Conservation (phyloP, 208 protist genomes). For the Willaertia magna region DNA sequence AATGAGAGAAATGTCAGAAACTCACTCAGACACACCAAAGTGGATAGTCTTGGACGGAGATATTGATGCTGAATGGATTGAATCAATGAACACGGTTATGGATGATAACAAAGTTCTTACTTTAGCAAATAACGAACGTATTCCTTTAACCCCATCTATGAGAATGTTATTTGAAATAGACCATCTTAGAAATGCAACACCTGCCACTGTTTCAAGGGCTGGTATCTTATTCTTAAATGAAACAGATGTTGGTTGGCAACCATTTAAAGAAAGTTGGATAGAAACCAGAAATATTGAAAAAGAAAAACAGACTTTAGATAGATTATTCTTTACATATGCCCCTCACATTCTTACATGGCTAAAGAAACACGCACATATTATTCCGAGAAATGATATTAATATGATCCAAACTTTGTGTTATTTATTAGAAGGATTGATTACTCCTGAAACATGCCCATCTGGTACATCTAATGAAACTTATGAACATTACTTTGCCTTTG, state of each 20-base stretch:
- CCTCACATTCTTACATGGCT: constrained; percentile 77
- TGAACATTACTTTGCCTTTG: constrained; percentile 93
- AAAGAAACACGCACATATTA: constrained; percentile 57
- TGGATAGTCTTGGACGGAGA: constrained; percentile 95
- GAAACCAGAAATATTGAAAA: constrained; percentile 59
- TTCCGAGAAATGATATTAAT: constrained; percentile 80
- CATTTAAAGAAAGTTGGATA: constrained; percentile 89
- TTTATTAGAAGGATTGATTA: constrained; percentile 78
- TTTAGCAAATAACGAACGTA: constrained; percentile 93
- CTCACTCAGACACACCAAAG: constrained; percentile 76
- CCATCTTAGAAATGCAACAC: constrained; percentile 88
- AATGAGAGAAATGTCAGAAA: constrained; percentile 88
- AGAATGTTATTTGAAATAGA: constrained; percentile 95
- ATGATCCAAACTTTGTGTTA: constrained; percentile 88
- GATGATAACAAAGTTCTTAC: constrained; percentile 97
- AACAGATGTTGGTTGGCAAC: constrained; percentile 86
- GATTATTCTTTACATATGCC: constrained; percentile 93
- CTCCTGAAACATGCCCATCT: constrained; percentile 37
- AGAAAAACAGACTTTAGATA: constrained; percentile 76
- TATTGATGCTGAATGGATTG: constrained; percentile 97
- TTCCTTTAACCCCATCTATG: constrained; percentile 91
- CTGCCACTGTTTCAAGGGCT: constrained; percentile 90
- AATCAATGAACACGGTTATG: constrained; percentile 98
- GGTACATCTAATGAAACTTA: constrained; percentile 64
- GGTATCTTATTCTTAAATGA: constrained; percentile 96